These are phyloP conservation scores for Aspergillus uvarum DNA, from an alignment of 2,329 filamentous ascomycete species.

Conservation along the genomic window DNA sequence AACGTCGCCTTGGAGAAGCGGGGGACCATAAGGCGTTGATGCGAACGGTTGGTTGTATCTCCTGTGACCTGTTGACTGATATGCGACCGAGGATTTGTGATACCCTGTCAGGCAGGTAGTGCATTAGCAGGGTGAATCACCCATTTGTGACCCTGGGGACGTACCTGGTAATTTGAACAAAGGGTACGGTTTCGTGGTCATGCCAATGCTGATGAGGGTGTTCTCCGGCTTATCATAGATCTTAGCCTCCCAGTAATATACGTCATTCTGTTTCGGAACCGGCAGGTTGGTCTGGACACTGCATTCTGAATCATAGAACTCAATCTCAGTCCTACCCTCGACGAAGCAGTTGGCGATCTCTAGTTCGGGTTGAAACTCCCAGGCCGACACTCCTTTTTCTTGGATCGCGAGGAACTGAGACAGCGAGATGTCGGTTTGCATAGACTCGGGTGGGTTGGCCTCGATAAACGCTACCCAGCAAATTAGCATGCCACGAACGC, in stretches of 20 bases:
- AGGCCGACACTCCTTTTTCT: conserved; percentile 98
- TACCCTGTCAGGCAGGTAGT: conserved; percentile 59
- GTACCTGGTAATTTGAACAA: conserved; percentile 89
- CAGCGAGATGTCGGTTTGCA: conserved; percentile 94
- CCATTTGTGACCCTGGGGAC: conserved; percentile 28
- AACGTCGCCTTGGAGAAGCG: conserved; percentile 89
- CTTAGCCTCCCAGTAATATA: conserved; percentile 99
- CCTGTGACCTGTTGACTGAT: conserved; percentile 81
- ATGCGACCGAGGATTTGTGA: conserved; percentile 90
- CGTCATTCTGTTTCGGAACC: conserved; percentile 97
- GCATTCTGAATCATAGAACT: conserved; percentile 98
- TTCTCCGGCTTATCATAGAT: conserved; percentile 95
- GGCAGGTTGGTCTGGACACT: conserved; percentile 96
- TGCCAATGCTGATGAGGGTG: conserved; percentile 83
- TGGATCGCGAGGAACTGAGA: conserved; percentile 98
- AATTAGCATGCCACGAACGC: conserved; percentile 5
- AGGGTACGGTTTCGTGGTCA: conserved; percentile 96
- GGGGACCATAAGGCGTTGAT: conserved; percentile 75
- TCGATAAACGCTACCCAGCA: conserved; percentile 74
- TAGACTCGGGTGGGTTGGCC: conserved; percentile 89
- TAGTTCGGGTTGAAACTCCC: conserved; percentile 98
- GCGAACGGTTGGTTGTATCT: conserved; percentile 91
- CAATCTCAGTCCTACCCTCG: conserved; percentile 91
- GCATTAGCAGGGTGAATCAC: not conserved
- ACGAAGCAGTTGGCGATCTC: conserved; percentile 99